phyloP scores from a whole-genome alignment of 345 rosid species.

The Populus alba region DNA sequence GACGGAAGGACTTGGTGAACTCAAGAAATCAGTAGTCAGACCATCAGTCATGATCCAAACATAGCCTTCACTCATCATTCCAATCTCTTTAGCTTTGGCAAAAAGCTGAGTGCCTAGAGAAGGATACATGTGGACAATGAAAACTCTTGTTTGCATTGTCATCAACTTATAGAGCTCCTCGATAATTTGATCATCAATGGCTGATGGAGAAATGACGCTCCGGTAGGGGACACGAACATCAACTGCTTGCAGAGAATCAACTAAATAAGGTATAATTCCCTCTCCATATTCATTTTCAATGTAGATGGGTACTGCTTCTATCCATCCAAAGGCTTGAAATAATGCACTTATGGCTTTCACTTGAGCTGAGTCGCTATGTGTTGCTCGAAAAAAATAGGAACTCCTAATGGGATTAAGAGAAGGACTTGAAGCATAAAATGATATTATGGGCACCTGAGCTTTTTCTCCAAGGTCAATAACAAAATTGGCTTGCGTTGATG shows the following conservation, averaged over 20 bases:
- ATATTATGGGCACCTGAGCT: conserved; percentile 48
- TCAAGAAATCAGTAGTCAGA: conserved; percentile 3
- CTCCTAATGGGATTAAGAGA: conserved; percentile 23
- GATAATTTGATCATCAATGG: conserved; percentile 38
- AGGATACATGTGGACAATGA: conserved; percentile 45
- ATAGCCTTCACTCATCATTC: conserved; percentile 62
- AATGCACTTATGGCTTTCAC: conserved; percentile 40
- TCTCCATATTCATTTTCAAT: conserved; percentile 41
- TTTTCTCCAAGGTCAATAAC: conserved; percentile 28
- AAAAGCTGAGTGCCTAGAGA: conserved; percentile 36
- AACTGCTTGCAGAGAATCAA: conserved; percentile 34
- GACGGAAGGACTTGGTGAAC: background rate
- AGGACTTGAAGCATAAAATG: conserved; percentile 45
- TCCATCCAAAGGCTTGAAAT: conserved; percentile 44
- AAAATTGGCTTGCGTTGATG: conserved; percentile 46
- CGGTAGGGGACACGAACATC: conserved; percentile 19
- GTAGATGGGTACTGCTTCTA: conserved; percentile 35
- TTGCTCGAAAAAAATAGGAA: conserved; percentile 43
- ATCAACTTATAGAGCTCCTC: conserved; percentile 41
- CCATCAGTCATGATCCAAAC: conserved; percentile 50
- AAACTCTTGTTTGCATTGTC: conserved; percentile 56
- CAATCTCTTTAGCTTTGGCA: conserved; percentile 34
- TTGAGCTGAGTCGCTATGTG: conserved; percentile 41
- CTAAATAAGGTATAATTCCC: conserved; percentile 40
- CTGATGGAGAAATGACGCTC: conserved; percentile 30